Percentiles rank a stretch among this genome's conserved stretches.
Conservation (phyloP, 352 stramenopile genomes). For the Lagenidium giganteum region DNA sequence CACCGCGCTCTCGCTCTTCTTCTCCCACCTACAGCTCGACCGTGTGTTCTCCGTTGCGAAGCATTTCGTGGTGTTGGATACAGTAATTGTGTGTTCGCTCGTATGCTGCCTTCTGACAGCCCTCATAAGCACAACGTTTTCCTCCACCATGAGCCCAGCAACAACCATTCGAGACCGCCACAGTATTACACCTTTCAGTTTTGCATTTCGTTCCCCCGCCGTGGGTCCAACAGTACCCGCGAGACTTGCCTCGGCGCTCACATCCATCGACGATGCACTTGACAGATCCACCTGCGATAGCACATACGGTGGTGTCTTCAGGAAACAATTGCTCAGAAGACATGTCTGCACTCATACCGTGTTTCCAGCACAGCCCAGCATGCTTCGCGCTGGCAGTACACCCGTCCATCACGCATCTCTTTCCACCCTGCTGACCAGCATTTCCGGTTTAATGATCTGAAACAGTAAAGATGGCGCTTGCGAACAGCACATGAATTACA, state of each 20-base stretch:
- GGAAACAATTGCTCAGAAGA: background rate
- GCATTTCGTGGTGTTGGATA: conserved; percentile 34
- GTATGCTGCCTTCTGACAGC: conserved; percentile 31
- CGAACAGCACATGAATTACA: conserved; percentile 5
- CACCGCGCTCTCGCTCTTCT: too few species aligned
- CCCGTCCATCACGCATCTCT: conserved; percentile 23
- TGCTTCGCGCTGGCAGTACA: conserved; percentile 36
- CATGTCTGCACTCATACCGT: conserved; percentile 17
- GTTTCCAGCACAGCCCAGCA: conserved; percentile 27
- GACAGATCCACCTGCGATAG: conserved; percentile 26
- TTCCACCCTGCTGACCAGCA: conserved; percentile 28
- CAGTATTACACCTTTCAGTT: conserved; percentile 17
- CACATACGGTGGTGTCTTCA: too few species aligned
- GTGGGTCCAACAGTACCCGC: conserved; percentile 41
- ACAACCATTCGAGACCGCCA: conserved; percentile 30
- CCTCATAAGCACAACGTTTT: conserved; percentile 26
- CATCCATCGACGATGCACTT: conserved; percentile 35
- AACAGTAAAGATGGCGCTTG: conserved; percentile 1
- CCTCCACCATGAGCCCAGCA: conserved; percentile 35
- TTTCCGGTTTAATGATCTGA: background rate
- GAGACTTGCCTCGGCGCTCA: conserved; percentile 27
- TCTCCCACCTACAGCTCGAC: conserved; percentile 10
- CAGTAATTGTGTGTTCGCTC: conserved; percentile 38
- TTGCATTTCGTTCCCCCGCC: conserved; percentile 32
- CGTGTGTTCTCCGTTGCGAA: conserved; percentile 9